Evolutionary conservation across 768 basidiomycete genomes (phyloP), one percentile per base, ranked within the genome.

Genomic region (Boletales sp.): DNA sequence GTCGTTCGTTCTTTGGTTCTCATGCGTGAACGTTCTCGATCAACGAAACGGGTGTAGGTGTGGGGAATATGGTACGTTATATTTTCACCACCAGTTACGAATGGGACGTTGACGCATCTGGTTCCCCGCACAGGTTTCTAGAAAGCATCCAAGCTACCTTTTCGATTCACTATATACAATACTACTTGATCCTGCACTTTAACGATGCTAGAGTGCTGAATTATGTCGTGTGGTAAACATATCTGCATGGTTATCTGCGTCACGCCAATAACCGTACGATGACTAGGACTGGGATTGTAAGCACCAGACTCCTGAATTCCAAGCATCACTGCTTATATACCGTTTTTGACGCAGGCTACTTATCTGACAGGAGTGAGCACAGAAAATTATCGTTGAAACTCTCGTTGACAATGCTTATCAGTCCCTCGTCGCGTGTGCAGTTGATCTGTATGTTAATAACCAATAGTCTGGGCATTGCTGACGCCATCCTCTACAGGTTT

Each of bases 101-200:
- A 5, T 28, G 6, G 25, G 3, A 28, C 25, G 25, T 7, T 28
- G 25, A 28, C 25, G 25, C 25, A 28, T 5, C 25, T 28, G 25
- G 25, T 28, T 3, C 15, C 10, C 6, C 8, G 0, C 8, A 36
- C 25, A 59, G 58, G 49, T 31, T 53, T 25, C 41, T 59, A 15
- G 58, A 59, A 40, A 59, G 39, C 4, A 21, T 42, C 6, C 58
- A 59, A 25, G 50, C 55, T 5, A 45, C 41, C 11, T 46, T 59
- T n/a, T 56, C 58, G 8, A 39, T 59, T 35, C 44, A 59, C 25
- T 33, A 50, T 8, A 2, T 60, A 5, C 48, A 59, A 45, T 45
- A 44, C 12, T 59, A 60, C 36, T 9, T 59, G 41, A 60, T 59
- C 12, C 28, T 48, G 14, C 48, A 60, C 38, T 59, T 56, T 4